These are phyloP conservation scores for Lactuca saligna DNA, from an alignment of 129 eudicot genomes.

Conservation along the genomic window DNA sequence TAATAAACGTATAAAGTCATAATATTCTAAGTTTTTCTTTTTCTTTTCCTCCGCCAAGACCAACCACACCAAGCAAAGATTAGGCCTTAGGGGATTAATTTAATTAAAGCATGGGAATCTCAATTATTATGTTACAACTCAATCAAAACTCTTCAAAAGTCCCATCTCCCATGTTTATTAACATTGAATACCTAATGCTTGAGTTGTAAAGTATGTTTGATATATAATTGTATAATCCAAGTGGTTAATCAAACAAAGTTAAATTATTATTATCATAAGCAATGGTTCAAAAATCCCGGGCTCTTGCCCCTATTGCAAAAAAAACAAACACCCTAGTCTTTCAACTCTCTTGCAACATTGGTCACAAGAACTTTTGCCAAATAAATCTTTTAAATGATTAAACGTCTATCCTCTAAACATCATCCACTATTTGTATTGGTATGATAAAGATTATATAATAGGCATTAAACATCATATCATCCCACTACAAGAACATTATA, in stretches of 20 bases:
- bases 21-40: too few species aligned
- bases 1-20: background rate
- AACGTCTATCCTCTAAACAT: background rate
- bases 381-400: too few species aligned
- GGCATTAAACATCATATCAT: background rate
- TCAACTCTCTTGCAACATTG: background rate
- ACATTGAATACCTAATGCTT: slow-evolving; percentile 5
- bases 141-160: slow-evolving; percentile 9
- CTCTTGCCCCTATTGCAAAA: background rate
- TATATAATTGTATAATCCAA: slow-evolving; percentile 13
- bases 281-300: background rate
- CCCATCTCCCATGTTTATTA: background rate
- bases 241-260: background rate
- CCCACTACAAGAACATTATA: too few species aligned
- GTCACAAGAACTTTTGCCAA: background rate
- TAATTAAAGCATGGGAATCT: slow-evolving; percentile 18
- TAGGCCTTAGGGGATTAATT: background rate
- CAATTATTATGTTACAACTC: slow-evolving; percentile 27
- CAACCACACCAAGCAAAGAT: background rate
- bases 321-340: background rate
- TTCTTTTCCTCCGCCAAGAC: background rate
- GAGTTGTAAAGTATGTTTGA: slow-evolving; percentile 21
- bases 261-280: background rate
- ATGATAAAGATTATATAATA: background rate
- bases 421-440: background rate